Percentiles rank a stretch among this genome's conserved stretches.
These are phyloP conservation scores for Tetrapyrgos nigripes DNA, from an alignment of 1,284 basidiomycete genomes.

Conservation along the genomic window DNA sequence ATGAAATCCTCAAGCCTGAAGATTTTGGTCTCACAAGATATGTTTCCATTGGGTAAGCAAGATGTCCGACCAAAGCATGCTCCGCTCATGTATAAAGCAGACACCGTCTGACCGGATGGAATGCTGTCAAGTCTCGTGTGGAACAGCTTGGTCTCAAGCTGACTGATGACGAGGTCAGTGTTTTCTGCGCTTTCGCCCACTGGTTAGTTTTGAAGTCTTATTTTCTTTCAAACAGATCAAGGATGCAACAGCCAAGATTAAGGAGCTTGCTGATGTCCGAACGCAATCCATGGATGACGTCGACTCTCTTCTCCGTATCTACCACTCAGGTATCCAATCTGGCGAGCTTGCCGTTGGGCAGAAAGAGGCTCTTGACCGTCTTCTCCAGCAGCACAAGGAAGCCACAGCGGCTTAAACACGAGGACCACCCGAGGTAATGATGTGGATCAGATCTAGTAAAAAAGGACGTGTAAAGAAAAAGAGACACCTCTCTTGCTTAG, in stretches of 20 bases:
- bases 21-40: slow-evolving; percentile 99
- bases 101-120: slow-evolving; percentile 97
- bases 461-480: neutral
- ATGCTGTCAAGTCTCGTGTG: slow-evolving; percentile 98
- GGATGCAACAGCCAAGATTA: slow-evolving; percentile 99
- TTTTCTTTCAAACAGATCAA: slow-evolving; percentile 66
- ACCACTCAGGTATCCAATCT: slow-evolving; percentile 89
- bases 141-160: slow-evolving; percentile 92
- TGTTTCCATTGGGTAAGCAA: slow-evolving; percentile 89
- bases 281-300: slow-evolving; percentile 99
- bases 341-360: slow-evolving; percentile 90
- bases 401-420: too few species aligned
- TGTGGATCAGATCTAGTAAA: neutral
- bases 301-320: slow-evolving; percentile 94
- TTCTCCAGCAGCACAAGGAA: slow-evolving; percentile 74
- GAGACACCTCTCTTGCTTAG: neutral
- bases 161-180: slow-evolving; percentile 82
- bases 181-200: neutral
- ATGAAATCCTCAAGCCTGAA: slow-evolving; percentile 97
- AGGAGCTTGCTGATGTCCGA: slow-evolving; percentile 97
- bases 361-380: slow-evolving; percentile 84
- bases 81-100: slow-evolving; percentile 41
- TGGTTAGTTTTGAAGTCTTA: neutral
- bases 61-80: neutral
- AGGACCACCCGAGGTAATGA: too few species aligned